Evolutionary conservation across 139 green algal species (phyloP).

Genomic region (Chlorella sp.): DNA sequence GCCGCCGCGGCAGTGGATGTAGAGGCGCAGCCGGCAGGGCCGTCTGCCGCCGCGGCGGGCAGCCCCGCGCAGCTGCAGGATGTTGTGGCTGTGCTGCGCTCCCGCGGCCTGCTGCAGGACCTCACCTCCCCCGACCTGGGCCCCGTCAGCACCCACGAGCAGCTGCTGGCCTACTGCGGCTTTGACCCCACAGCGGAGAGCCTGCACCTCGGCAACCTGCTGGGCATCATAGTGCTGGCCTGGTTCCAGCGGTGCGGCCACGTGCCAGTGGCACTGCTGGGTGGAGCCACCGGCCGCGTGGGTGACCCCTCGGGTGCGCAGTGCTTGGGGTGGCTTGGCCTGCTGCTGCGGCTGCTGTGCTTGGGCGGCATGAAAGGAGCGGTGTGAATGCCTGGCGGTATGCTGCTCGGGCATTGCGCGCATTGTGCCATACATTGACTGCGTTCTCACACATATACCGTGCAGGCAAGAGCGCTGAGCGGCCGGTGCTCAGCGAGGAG

Average conservation of each 20-base stretch:
- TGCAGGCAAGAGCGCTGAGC: conserved; percentile 82
- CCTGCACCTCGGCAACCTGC: conserved; percentile 96
- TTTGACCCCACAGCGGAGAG: conserved; percentile 98
- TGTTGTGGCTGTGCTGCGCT: conserved; percentile 74
- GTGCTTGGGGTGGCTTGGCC: too few relatives aligned
- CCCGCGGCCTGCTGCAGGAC: conserved; percentile 86
- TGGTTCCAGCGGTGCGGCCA: conserved; percentile 97
- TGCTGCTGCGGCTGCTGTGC: too few relatives aligned
- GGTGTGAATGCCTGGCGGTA: too few relatives aligned
- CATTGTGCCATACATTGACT: too few relatives aligned
- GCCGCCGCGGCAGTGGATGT: conserved; percentile 1
- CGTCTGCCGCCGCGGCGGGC: not conserved
- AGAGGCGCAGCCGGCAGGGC: not conserved
- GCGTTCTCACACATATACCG: too few relatives aligned
- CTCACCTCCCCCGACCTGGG: conserved; percentile 80
- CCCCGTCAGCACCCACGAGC: conserved; percentile 35
- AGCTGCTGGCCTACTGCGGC: conserved; percentile 93
- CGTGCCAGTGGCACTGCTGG: conserved; percentile 85
- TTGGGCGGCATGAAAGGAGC: too few relatives aligned
- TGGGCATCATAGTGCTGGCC: conserved; percentile 96
- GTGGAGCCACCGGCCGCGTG: conserved; percentile 93
- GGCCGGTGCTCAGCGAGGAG: conserved; percentile 89
- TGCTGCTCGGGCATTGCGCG: too few relatives aligned
- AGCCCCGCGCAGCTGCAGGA: conserved; percentile 39
- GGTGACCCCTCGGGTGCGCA: conserved; percentile 90